Percentiles rank a stretch among this genome's conserved stretches.
Conservation (phyloP, 257 asterid genomes). For the Capsicum chinense region DNA sequence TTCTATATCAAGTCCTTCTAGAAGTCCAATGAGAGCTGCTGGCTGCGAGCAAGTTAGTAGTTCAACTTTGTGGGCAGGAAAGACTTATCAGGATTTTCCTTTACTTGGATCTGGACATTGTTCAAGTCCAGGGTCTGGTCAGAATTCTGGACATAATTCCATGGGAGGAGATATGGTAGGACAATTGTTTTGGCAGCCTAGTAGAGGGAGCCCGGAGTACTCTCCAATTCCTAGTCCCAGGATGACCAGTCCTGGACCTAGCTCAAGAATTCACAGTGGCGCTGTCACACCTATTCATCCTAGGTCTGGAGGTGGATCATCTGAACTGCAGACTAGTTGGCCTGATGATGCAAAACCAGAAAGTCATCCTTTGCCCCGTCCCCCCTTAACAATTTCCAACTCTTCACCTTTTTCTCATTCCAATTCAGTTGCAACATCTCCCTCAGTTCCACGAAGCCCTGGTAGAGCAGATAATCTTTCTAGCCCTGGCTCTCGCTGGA, state of each 20-base stretch:
- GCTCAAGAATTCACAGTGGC: constrained; percentile 97
- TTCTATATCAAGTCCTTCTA: constrained; percentile 93
- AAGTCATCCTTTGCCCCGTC: constrained; percentile 91
- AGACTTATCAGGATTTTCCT: constrained; percentile 62
- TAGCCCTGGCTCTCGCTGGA: constrained; percentile 96
- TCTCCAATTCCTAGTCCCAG: constrained; percentile 95
- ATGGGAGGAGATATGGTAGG: constrained; percentile 96
- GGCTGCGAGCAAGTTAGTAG: constrained; percentile 68
- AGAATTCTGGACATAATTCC: constrained; percentile 96
- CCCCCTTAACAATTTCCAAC: constrained; percentile 63
- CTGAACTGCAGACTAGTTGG: constrained; percentile 71
- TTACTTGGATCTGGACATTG: constrained; percentile 95
- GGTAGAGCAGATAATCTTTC: constrained; percentile 85
- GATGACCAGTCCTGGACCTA: constrained; percentile 93
- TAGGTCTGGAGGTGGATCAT: constrained; percentile 77
- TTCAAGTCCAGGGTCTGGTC: constrained; percentile 99
- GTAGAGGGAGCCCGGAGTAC: constrained; percentile 93
- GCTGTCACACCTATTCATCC: constrained; percentile 98
- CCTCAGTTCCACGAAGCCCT: constrained; percentile 95
- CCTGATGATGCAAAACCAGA: constrained; percentile 84
- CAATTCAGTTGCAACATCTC: constrained; percentile 88
- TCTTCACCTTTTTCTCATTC: constrained; percentile 78
- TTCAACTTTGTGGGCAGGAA: constrained; percentile 63
- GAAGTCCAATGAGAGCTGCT: constrained; percentile 79
- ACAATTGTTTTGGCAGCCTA: constrained; percentile 85